Evolutionary conservation across 768 basidiomycete genomes (phyloP), one percentile per base, ranked within the genome.

Genomic region (Suillus tomentosus): DNA sequence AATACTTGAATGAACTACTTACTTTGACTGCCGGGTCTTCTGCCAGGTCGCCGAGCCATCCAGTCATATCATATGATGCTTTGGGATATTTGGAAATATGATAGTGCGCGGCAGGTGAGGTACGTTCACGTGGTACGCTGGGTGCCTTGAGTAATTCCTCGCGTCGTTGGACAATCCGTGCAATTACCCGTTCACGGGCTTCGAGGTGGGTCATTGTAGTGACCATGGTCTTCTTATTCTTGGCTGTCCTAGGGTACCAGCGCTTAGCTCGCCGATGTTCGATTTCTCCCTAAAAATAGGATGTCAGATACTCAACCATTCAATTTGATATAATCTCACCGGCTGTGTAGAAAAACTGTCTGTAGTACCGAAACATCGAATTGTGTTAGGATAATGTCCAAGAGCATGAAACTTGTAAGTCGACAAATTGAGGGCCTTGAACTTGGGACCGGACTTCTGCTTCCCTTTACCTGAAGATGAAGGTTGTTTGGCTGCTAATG

Each of bases 341-440:
- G 59, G 48, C 53, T 79, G 74, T 0, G 79, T 81, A 0, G 78
- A 74, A 64, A 77, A 81, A 1, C 64, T 68, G 47, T 82, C 78
- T 2, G 74, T 77, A 0, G 77, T 77, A 0, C 81, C 77, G 61
- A 70, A 76, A 0, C 2, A 2, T 0, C 37, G 10, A 19, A 47
- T 47, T n/a, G 45, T 58, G n/a, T 47, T 47, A 22, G 45, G 45
- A 47, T 47, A 47, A 15, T 72, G 65, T 2, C 43, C 53, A 0
- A 71, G 15, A 2, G 70, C 36, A 3, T 72, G 70, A 3, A 34
- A 60, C 9, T 72, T 68, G 22, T 70, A 70, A 2, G 68, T 70
- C 0, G 0, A 37, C 0, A 71, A 24, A 37, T 71, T 69, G 1
- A 71, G 47, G 9, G 13, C 54, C 42, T 71, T 69, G 0, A 36